Evolutionary conservation across 2,329 filamentous ascomycete genomes (phyloP), one percentile per base, ranked within the genome.

Genomic region (Mariannaea elegans): DNA sequence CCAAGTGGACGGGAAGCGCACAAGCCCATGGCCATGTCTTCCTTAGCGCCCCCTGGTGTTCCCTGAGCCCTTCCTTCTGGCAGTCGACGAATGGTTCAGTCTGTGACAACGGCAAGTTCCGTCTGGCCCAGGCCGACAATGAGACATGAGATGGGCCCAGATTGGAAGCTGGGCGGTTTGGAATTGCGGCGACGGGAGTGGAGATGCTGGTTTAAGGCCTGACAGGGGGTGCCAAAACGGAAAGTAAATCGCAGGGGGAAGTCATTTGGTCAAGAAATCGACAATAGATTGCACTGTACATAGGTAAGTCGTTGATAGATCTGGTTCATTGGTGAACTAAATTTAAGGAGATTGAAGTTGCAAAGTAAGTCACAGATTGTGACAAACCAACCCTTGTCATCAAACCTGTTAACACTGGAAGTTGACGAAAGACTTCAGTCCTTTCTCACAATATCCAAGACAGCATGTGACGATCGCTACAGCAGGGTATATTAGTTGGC

Each of bases 191-290:
- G 54, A 63, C 59, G 55, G 21, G 62, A 64, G 68, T 68, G 68
- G 68, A 68, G 66, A 60, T 50, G 42, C 48, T 58, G 59, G 56
- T 46, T 59, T 59, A 59, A 58, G 59, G 59, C 56, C 19, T 18
- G 54, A 62, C 61, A 63, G 58, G 60, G 59, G 64, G 42, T 52
- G 58, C 65, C 36, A 64, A 69, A 69, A 56, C 60, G 68, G 68
- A 71, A 71, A 67, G 34, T 63, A 61, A 60, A 65, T 71, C 68
- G 68, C 29, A 59, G 60, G 65, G 65, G 61, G 55, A 54, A 61
- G 64, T 13, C 61, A 32, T 56, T 60, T 31, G 51, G 57, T 41
- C 38, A 63, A 56, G 47, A 56, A 51, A 32, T 52, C 13, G 44
- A 63, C 55, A 61, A 59, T 46, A 55, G 29, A 53, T 50, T 49